Percentiles rank a stretch among this genome's conserved stretches.
Conservation (phyloP, 495 filamentous ascomycete species). For the Daldinia bambusicola region DNA sequence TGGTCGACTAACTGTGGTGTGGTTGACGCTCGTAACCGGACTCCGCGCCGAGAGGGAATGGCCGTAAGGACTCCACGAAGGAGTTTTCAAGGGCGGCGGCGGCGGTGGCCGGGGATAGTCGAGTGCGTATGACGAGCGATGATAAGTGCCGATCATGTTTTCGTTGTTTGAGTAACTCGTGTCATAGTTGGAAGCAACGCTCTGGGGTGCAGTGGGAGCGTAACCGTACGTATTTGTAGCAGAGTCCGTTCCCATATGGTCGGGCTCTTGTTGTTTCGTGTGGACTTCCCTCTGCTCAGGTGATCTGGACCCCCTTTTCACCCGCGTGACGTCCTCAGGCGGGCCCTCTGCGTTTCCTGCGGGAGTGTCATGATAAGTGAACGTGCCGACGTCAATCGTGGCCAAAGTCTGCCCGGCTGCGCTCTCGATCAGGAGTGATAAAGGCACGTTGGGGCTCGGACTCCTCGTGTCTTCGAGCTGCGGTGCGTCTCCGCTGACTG, state of each 20-base stretch:
- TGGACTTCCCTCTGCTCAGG: slow-evolving; percentile 56
- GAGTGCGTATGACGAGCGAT: slow-evolving; percentile 57
- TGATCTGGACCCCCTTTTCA: slow-evolving; percentile 51
- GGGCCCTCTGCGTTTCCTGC: slow-evolving; percentile 51
- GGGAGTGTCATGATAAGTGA: slow-evolving; percentile 69
- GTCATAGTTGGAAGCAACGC: slow-evolving; percentile 52
- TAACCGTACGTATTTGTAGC: slow-evolving; percentile 61
- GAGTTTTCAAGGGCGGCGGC: slow-evolving; percentile 58
- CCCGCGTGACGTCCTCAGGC: slow-evolving; percentile 58
- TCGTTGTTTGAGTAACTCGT: slow-evolving; percentile 54
- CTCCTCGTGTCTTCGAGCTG: slow-evolving; percentile 73
- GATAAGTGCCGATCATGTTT: slow-evolving; percentile 59
- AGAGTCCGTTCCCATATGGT: slow-evolving; percentile 45
- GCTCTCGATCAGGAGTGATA: slow-evolving; percentile 77
- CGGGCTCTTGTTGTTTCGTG: slow-evolving; percentile 50
- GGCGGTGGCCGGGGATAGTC: slow-evolving; percentile 58
- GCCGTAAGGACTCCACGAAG: slow-evolving; percentile 61
- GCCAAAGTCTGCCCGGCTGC: slow-evolving; percentile 69
- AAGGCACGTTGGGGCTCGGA: slow-evolving; percentile 72
- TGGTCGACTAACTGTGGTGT: slow-evolving; percentile 50
- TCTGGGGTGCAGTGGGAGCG: slow-evolving; percentile 54
- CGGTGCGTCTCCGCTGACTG: slow-evolving; percentile 77
- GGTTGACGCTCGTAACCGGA: slow-evolving; percentile 46
- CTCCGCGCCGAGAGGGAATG: slow-evolving; percentile 56
- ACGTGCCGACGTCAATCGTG: slow-evolving; percentile 76